Evolutionary conservation across 164 flowering plant genomes (phyloP).

Genomic region (Magnolia kwangsiensis): DNA sequence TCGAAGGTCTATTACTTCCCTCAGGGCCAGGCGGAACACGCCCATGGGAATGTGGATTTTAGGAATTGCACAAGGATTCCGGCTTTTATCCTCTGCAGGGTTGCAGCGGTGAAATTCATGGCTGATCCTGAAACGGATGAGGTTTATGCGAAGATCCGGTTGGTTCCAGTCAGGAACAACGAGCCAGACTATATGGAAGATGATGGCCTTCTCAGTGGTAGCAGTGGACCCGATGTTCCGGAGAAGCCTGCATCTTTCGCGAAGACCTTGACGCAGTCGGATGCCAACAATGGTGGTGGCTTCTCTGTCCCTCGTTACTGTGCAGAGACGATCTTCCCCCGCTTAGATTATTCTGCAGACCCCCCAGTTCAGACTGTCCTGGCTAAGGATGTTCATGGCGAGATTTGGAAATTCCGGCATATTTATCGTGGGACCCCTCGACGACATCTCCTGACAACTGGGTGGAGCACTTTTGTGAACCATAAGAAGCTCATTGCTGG

Average conservation of each 20-base stretch:
- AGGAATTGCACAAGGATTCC: conserved; percentile 37
- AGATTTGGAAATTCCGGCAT: conserved; percentile 87
- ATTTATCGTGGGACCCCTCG: conserved; percentile 97
- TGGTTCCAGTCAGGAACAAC: conserved; percentile 41
- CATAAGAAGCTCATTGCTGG: conserved; percentile 96
- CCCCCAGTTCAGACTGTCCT: conserved; percentile 90
- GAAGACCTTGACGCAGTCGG: conserved; percentile 92
- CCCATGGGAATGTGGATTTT: conserved; percentile 49
- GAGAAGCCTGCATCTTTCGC: conserved; percentile 85
- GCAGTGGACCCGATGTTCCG: conserved; percentile 22
- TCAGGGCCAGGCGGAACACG: conserved; percentile 91
- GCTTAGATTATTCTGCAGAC: conserved; percentile 78
- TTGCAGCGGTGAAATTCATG: conserved; percentile 52
- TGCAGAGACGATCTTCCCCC: conserved; percentile 93
- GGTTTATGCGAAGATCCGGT: conserved; percentile 61
- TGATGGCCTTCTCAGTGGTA: conserved; percentile 26
- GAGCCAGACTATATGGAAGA: conserved; percentile 32
- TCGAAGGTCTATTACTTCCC: conserved; percentile 83
- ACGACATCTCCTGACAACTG: conserved; percentile 89
- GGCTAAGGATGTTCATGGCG: conserved; percentile 94
- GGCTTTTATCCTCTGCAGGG: conserved; percentile 54
- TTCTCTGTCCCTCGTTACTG: conserved; percentile 97
- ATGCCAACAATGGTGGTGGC: conserved; percentile 98
- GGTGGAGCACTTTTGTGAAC: conserved; percentile 96
- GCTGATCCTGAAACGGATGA: conserved; percentile 90